Evolutionary conservation across 2,329 filamentous ascomycete genomes (phyloP), one percentile per base, ranked within the genome.

Genomic region (Ciborinia camelliae): DNA sequence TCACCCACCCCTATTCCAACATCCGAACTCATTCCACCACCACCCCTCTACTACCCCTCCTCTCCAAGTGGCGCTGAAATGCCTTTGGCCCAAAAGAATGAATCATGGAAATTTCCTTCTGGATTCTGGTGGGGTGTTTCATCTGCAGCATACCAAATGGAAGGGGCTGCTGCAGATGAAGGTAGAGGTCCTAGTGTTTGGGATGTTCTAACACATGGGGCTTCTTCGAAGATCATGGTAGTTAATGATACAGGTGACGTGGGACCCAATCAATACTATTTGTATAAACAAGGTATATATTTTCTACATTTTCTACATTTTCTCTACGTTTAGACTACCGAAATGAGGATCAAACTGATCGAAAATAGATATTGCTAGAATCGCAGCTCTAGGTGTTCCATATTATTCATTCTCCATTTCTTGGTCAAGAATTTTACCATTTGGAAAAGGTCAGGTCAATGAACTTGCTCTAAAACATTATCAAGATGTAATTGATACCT

Each of bases 381-480:
- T 84, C 15, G 82, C 82, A 1, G 76, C 81, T 1, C 79, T 84
- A 71, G 82, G 82, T 0, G 78, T 82, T 6, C 78, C 78, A 55
- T 79, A 81, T 45, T 84, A 82, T 71, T 79, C 80, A 0, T 84
- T 84, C 66, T 81, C 79, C 2, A 81, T 84, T 57, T 75, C 80
- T 0, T 85, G 82, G 82, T 77, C 80, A 0, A 75, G 82, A 18
- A 81, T 84, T 41, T 68, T 84, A 9, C 82, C 82, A 0, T 85
- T 84, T 67, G 79, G 77, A 0, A 66, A 80, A 4, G 78, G 81
- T 0, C 81, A 81, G 0, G 78, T 84, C 12, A 84, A 84, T 65
- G 75, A 80, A 63, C 74, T 80, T 55, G 82, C 77, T 2, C 75
- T 84, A 23, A 76, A 80, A 12, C 82, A 84, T 69, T 85, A 84